phyloP scores from a whole-genome alignment of 352 stramenopile species.

The Phytophthora macrochlamydospora region DNA sequence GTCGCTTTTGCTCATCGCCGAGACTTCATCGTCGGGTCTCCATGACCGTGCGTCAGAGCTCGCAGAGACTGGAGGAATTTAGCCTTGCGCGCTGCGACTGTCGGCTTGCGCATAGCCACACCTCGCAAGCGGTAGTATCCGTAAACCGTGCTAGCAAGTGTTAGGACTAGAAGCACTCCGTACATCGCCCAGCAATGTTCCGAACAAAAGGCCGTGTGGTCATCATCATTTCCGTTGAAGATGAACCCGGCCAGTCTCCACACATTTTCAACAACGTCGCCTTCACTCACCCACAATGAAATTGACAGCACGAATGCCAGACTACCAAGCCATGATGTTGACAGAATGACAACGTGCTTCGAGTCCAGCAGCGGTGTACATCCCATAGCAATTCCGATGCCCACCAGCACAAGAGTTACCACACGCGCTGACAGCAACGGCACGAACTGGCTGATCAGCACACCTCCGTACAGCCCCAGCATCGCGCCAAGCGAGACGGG shows the following conservation, averaged over 20 bases:
- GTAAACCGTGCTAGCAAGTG: conserved; percentile 34
- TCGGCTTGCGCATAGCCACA: conserved; percentile 33
- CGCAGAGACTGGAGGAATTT: conserved; percentile 66
- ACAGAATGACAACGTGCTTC: conserved; percentile 71
- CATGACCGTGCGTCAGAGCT: conserved; percentile 82
- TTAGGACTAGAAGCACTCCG: conserved; percentile 50
- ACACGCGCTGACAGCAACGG: conserved; percentile 63
- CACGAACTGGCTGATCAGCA: conserved; percentile 74
- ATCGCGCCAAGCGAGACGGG: conserved; percentile 61
- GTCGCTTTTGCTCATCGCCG: conserved; percentile 42
- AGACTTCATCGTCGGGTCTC: conserved; percentile 44
- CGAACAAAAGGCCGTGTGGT: conserved; percentile 58
- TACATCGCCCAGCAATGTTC: conserved; percentile 71
- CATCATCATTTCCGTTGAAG: conserved; percentile 55
- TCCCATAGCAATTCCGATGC: conserved; percentile 47
- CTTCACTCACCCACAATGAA: conserved; percentile 70
- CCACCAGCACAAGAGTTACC: conserved; percentile 51
- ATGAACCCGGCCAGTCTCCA: conserved; percentile 75
- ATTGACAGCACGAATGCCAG: conserved; percentile 71
- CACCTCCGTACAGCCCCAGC: conserved; percentile 66
- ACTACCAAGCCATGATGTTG: conserved; percentile 71
- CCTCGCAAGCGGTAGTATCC: conserved; percentile 57
- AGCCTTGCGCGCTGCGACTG: conserved; percentile 36
- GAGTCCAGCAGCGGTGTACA: conserved; percentile 40
- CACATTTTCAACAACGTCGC: conserved; percentile 64